phyloP scores from a whole-genome alignment of 331 rosid species.

The Malus hybrid region DNA sequence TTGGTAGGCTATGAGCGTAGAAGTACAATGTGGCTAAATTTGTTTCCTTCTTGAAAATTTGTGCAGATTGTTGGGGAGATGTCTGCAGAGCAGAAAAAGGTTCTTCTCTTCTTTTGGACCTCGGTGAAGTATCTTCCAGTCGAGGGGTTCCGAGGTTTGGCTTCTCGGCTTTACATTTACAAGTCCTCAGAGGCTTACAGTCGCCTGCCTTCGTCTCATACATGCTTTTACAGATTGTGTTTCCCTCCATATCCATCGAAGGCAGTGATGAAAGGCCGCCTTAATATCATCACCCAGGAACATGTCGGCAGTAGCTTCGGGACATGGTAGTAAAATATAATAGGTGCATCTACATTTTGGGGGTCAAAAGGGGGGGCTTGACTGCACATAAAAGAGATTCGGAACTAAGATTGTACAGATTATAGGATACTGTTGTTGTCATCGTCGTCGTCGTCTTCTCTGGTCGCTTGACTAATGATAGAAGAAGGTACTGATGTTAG shows the following conservation, averaged over 20 bases:
- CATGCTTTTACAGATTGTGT: conserved; percentile 61
- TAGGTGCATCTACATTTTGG: conserved; percentile 31
- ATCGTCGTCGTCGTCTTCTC: not conserved
- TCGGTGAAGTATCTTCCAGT: conserved; percentile 74
- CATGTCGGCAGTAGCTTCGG: conserved; percentile 84
- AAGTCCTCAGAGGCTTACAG: conserved; percentile 30
- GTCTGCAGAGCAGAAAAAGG: conserved; percentile 60
- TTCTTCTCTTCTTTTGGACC: conserved; percentile 83
- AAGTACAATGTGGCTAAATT: no score
- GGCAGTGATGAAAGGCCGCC: conserved; percentile 46
- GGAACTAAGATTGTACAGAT: conserved; percentile 40
- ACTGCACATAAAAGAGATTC: conserved; percentile 39
- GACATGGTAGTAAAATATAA: conserved; percentile 46
- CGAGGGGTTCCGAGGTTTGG: conserved; percentile 72
- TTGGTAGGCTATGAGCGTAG: not conserved
- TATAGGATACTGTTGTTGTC: conserved; percentile 28
- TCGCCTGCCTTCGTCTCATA: conserved; percentile 74
- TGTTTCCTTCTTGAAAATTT: not conserved
- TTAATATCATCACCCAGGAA: conserved; percentile 63
- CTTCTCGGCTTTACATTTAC: conserved; percentile 53
- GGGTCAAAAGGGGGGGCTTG: conserved; percentile 21
- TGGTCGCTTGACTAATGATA: conserved; percentile 25
- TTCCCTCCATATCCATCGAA: conserved; percentile 62
- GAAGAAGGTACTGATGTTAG: conserved; percentile 20
- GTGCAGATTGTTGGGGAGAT: conserved; percentile 58